Evolutionary conservation across 2,329 filamentous ascomycete genomes (phyloP), one percentile per base, ranked within the genome.

Genomic region (Ophiostoma sp.): DNA sequence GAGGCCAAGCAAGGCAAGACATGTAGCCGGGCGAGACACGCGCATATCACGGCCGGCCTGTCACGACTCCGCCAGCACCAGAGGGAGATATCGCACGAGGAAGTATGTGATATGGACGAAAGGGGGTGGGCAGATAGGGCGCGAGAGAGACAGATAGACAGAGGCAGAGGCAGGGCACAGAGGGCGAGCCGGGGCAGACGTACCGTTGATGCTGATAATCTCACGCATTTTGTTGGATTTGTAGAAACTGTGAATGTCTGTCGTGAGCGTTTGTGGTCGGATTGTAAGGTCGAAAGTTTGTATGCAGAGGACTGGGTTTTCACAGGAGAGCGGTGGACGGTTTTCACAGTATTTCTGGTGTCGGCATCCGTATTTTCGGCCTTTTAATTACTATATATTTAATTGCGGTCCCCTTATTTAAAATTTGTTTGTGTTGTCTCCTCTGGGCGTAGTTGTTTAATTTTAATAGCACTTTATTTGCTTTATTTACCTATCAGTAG

Each of bases 121-220:
- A 62, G 38, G 38, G 60, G 38, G 38, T 42, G 16, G 14, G 11
- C 52, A 38, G 67, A 40, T 27, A 62, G 45, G 55, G 52, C 64
- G 27, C 27, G 27, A 27, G 27, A 27, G 27, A 27, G 27, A 44
- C 9, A 42, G n/a, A 18, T 36, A 38, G 27, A 9, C 8, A 42
- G 16, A 77, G 76, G 77, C 79, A 76, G 36, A 18, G 27, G 14
- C 27, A 27, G 27, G 55, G 9, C 27, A 27, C 27, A 4, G 27
- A 40, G 27, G 27, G 11, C 11, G 55, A 18, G 55, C 27, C 11
- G 27, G 27, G 38, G 47, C 27, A n/a, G 38, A 74, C 71, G 78
- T 88, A 97, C 94, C 93, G 87, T 97, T 97, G 87, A 98, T 91
- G 84, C 90, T 94, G 82, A 98, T 97, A 81, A 98, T 93, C 89